Conservation (phyloP, 225 moss, liverwort and hornwort genomes). For the Polytrichum formosum region DNA sequence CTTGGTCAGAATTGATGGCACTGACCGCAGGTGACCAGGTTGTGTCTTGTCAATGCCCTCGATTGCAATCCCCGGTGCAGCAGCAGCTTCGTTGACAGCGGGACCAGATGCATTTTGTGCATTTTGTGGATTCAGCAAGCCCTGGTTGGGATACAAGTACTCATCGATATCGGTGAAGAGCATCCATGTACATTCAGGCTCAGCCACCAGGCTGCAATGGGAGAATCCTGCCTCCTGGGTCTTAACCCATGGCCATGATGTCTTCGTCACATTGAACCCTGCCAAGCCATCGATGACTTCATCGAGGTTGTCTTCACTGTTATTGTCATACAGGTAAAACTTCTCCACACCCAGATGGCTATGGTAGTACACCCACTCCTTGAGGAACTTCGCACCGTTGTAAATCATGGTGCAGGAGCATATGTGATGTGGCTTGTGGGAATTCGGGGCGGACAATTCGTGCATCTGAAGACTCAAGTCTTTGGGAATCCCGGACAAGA, state of each 20-base stretch:
- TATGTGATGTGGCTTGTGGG: constrained; percentile 29
- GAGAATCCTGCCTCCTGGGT: constrained; percentile 87
- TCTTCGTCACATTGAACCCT: constrained; percentile 54
- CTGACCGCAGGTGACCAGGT: background rate
- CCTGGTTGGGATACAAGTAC: constrained; percentile 55
- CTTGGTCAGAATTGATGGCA: constrained; percentile 10
- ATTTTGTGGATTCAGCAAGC: background rate
- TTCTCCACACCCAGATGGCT: constrained; percentile 78
- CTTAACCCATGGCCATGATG: constrained; percentile 88
- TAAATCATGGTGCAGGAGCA: constrained; percentile 88
- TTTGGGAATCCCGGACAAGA: background rate
- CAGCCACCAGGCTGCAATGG: constrained; percentile 59
- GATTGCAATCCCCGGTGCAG: background rate
- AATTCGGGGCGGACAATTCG: background rate
- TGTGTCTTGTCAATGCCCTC: background rate
- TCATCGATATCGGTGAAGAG: constrained; percentile 81
- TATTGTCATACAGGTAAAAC: constrained; percentile 88
- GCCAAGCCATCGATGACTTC: constrained; percentile 36
- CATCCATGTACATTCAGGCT: constrained; percentile 74
- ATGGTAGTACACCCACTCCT: constrained; percentile 86
- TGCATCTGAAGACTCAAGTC: background rate
- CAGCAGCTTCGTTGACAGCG: background rate
- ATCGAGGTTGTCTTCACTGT: constrained; percentile 74
- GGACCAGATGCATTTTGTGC: background rate
- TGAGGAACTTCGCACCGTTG: constrained; percentile 75